Evolutionary conservation across 345 rosid genomes (phyloP).

Genomic region (Ailanthus altissimus): DNA sequence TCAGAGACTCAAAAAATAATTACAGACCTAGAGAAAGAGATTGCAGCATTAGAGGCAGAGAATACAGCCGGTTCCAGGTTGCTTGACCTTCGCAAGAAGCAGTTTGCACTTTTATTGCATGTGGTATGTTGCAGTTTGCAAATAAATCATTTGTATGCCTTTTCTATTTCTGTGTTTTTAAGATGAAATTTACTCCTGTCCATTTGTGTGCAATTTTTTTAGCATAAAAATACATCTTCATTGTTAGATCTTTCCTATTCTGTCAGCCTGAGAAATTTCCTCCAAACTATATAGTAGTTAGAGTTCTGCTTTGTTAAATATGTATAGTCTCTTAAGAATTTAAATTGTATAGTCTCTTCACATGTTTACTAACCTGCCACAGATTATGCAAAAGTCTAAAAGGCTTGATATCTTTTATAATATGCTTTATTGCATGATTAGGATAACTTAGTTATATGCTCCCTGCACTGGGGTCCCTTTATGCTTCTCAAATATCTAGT

Average conservation of each 20-base stretch:
- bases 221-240: background rate
- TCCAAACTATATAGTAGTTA: background rate
- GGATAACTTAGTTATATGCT: background rate
- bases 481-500: background rate
- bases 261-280: background rate
- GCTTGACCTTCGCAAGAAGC: constrained; percentile 92
- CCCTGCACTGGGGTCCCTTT: background rate
- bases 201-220: background rate
- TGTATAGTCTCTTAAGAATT: background rate
- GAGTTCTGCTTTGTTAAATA: background rate
- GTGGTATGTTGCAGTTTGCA: constrained; percentile 56
- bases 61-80: constrained; percentile 81
- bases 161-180: too few relatives aligned
- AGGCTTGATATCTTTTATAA: background rate
- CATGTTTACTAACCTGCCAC: background rate
- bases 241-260: background rate
- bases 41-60: constrained; percentile 79
- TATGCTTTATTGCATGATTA: background rate
- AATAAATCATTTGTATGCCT: background rate
- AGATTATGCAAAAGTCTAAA: background rate
- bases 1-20: constrained; percentile 81
- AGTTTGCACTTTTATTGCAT: constrained; percentile 82
- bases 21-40: constrained; percentile 72
- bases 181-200: too few relatives aligned
- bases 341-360: background rate